Evolutionary conservation across 1,284 basidiomycete species (phyloP).

Genomic region (Tausonia pullulans): DNA sequence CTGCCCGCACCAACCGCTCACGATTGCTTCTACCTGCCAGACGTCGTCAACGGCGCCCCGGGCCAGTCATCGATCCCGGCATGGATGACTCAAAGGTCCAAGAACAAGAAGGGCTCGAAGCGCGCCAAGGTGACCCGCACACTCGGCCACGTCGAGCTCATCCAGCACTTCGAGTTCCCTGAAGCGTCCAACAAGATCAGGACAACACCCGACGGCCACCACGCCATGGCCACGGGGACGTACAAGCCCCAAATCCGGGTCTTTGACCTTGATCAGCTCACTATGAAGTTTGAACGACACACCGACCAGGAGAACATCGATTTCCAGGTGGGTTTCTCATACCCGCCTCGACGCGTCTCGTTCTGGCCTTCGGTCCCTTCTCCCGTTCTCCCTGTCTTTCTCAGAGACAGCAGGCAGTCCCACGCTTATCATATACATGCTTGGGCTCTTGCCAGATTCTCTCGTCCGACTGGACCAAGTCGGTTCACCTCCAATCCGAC

Average conservation of each 20-base stretch:
- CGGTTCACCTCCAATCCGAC: slow-evolving; percentile 91
- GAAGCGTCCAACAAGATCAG: slow-evolving; percentile 87
- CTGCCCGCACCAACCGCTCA: too few relatives aligned
- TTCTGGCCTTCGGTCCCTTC: neutral
- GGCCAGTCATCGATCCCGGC: slow-evolving; percentile 16
- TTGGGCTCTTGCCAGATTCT: slow-evolving; percentile 53
- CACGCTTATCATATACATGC: neutral
- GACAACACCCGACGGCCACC: slow-evolving; percentile 81
- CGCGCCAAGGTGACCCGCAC: slow-evolving; percentile 32
- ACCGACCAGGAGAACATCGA: slow-evolving; percentile 96
- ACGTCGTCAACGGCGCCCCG: slow-evolving; percentile 17
- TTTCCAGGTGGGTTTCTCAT: slow-evolving; percentile 74
- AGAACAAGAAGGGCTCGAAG: slow-evolving; percentile 27
- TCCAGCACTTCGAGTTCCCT: slow-evolving; percentile 94
- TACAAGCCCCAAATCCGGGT: slow-evolving; percentile 98
- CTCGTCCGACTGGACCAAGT: slow-evolving; percentile 98
- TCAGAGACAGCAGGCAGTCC: neutral
- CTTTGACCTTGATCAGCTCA: slow-evolving; percentile 88
- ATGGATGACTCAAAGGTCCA: slow-evolving; percentile 17
- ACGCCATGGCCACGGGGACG: slow-evolving; percentile 87
- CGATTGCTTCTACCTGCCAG: neutral
- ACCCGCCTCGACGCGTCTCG: neutral
- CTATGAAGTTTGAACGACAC: slow-evolving; percentile 91
- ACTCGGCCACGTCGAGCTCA: slow-evolving; percentile 55
- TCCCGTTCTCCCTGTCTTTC: slow-evolving; percentile 6